Conservation (phyloP, 192 early-diverging fungal genomes). For the Spizellomyces sp. region DNA sequence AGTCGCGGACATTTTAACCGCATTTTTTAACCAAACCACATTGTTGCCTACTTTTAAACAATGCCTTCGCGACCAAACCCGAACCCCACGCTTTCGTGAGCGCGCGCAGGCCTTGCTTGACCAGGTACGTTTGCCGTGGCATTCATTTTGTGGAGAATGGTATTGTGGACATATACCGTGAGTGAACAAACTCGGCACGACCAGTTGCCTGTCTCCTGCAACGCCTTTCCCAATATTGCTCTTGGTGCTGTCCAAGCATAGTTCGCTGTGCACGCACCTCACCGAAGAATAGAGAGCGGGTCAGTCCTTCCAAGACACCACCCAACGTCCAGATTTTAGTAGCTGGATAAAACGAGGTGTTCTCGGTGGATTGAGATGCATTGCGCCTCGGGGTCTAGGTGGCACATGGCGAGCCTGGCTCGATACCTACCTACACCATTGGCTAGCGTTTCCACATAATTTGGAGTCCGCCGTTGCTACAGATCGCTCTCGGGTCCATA, state of each 20-base stretch:
- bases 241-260: background rate
- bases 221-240: background rate
- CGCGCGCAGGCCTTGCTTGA: background rate
- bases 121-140: background rate
- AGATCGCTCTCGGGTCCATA: constrained; percentile 1
- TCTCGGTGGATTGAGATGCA: constrained; percentile 5
- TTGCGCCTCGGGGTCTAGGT: constrained; percentile 2
- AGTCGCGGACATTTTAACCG: too few relatives aligned
- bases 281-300: too few relatives aligned
- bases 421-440: background rate
- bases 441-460: constrained; percentile 2
- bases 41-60: background rate
- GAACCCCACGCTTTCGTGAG: background rate
- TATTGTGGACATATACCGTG: too few relatives aligned
- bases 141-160: too few relatives aligned
- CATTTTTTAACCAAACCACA: too few relatives aligned
- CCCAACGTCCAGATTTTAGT: background rate
- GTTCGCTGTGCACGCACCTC: background rate
- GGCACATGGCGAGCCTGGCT: too few relatives aligned
- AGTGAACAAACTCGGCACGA: background rate
- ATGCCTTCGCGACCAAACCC: background rate
- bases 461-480: constrained; percentile 2
- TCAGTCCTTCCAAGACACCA: background rate
- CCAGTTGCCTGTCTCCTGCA: constrained; percentile 3
- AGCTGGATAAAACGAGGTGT: constrained; percentile 1